Percentiles rank a stretch among this genome's conserved stretches.
phyloP scores from a whole-genome alignment of 2,329 filamentous ascomycete species.

The Claviceps sp. region DNA sequence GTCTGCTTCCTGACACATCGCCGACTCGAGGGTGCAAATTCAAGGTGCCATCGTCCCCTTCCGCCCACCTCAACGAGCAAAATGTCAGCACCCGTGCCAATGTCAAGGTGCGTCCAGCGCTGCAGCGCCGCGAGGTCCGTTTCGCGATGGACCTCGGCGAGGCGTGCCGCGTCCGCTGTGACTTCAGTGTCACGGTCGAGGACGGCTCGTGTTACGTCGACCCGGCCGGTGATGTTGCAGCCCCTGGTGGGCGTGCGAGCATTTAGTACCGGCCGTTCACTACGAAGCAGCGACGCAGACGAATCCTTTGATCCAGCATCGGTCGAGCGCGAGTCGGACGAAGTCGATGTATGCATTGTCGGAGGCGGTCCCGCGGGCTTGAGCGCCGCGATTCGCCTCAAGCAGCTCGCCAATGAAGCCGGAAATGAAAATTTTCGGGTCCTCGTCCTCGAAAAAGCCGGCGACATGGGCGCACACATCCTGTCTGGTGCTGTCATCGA shows the following conservation, averaged over 20 bases:
- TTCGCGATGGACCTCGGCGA: slow-evolving; percentile 16
- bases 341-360: slow-evolving; percentile 94
- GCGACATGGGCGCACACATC: slow-evolving; percentile 88
- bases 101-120: slow-evolving; percentile 27
- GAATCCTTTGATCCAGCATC: slow-evolving; percentile 51
- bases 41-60: background rate
- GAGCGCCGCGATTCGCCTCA: slow-evolving; percentile 83
- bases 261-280: slow-evolving; percentile 22
- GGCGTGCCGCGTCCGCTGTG: slow-evolving; percentile 2
- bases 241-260: slow-evolving; percentile 15
- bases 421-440: slow-evolving; percentile 95
- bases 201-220: slow-evolving; percentile 7
- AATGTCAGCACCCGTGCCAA: slow-evolving; percentile 23
- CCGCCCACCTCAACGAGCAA: slow-evolving; percentile 6
- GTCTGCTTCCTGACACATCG: background rate
- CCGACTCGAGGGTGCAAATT: background rate
- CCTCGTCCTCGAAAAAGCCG: slow-evolving; percentile 84
- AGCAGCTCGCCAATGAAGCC: slow-evolving; percentile 87
- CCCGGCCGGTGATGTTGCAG: slow-evolving; percentile 10
- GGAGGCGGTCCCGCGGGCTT: slow-evolving; percentile 92
- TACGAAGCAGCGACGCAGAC: slow-evolving; percentile 14
- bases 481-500: slow-evolving; percentile 93
- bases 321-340: slow-evolving; percentile 77
- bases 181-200: slow-evolving; percentile 9
- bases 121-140: slow-evolving; percentile 18